Percentiles rank a stretch among this genome's conserved stretches.
Conservation (phyloP, 805 yeast species). For the Lachancea dasiensis region DNA sequence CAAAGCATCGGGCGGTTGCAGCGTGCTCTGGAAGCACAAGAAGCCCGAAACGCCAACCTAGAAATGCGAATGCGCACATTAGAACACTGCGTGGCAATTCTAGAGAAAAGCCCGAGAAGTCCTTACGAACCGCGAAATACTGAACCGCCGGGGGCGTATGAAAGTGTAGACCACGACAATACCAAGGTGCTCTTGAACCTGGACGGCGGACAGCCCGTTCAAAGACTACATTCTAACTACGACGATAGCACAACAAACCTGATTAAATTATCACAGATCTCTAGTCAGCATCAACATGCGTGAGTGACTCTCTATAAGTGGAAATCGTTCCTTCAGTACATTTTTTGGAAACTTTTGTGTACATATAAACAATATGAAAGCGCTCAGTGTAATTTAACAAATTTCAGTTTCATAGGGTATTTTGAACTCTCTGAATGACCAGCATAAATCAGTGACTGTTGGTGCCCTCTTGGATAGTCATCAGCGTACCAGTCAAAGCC, state of each 20-base stretch:
- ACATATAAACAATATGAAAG: background rate
- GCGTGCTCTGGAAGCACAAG: constrained; percentile 16
- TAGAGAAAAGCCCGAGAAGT: constrained; percentile 11
- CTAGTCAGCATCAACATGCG: too few relatives aligned
- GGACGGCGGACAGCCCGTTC: constrained; percentile 1
- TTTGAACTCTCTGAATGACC: constrained; percentile 36
- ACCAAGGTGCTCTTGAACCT: constrained; percentile 10
- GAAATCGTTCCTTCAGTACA: too few relatives aligned
- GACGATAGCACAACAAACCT: constrained; percentile 21
- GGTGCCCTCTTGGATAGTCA: constrained; percentile 37
- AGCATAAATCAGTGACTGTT: constrained; percentile 45
- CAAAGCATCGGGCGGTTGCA: constrained; percentile 16
- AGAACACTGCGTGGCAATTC: constrained; percentile 13
- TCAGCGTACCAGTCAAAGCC: constrained; percentile 53
- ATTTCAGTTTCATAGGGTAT: constrained; percentile 35
- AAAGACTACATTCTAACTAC: constrained; percentile 11
- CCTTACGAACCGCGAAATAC: too few relatives aligned
- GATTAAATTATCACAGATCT: constrained; percentile 13
- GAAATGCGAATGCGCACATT: constrained; percentile 14
- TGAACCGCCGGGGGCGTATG: too few relatives aligned
- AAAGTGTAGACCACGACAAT: constrained; percentile 9
- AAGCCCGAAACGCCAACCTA: constrained; percentile 13
- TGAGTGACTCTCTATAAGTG: too few relatives aligned
- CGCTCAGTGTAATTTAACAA: constrained; percentile 19
- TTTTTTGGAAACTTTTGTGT: background rate